Evolutionary conservation across 176 grass and related monocot genomes (phyloP), one percentile per base, ranked within the genome.

Genomic region (Secale cereale): DNA sequence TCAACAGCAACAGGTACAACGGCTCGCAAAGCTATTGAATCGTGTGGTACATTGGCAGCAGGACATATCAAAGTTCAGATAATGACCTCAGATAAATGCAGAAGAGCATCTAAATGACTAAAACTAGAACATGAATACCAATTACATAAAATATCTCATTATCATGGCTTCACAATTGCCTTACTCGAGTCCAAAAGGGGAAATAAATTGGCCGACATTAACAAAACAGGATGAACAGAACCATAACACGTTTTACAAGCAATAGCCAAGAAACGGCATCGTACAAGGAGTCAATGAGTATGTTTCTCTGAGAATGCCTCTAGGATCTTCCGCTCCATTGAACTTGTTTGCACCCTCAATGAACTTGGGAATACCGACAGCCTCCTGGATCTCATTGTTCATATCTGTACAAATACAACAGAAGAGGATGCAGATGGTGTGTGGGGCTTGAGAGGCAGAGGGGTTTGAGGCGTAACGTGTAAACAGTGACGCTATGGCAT

Each of bases 311-410:
- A 92, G 30, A 73, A 85, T 59, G 76, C 27, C 37, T 25, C 75
- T 73, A 57, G 45, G 83, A n/a, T 26, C 52, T 66, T 70, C 50
- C 20, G 14, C 35, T 72, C 28, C 83, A n/a, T 81, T 87, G 35
- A 54, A 76, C 65, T 63, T 77, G 41, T 67, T 65, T 33, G 86
- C 16, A 19, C 82, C 60, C 23, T 67, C 25, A 50, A 86, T 5
- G 83, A 48, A 74, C 73, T 88, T 92, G 28, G 89, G 17, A 72
- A 92, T 84, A 72, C 72, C 60, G 39, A 50, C 45, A 70, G 87
- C 80, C 78, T 92, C 83, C 45, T 87, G 50, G 3, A 80, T n/a
- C 22, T 73, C 23, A 54, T 87, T 32, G 79, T 74, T 86, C 66
- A 92, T 60, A 70, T 87, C 80, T 92, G 78, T 60, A 81, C 14